phyloP scores from a whole-genome alignment of 2,329 filamentous ascomycete species.

The Paecilomyces formosus region DNA sequence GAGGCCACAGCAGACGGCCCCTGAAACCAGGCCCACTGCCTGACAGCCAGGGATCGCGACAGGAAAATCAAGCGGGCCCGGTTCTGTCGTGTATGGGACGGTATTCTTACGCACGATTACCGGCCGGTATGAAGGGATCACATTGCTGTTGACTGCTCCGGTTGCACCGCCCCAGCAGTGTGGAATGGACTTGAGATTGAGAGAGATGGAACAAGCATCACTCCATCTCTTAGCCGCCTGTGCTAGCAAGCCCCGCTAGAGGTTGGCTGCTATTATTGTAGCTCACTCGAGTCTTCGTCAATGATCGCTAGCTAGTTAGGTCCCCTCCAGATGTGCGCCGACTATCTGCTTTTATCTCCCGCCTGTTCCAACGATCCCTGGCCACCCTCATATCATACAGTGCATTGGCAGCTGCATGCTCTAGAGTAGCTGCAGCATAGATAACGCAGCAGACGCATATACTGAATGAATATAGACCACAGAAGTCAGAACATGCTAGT shows the following conservation, averaged over 20 bases:
- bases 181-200: neutral
- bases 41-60: neutral
- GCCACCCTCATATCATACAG: neutral
- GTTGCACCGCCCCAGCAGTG: neutral
- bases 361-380: neutral
- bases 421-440: neutral
- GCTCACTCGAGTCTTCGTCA: neutral
- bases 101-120: neutral
- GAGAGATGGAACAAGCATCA: neutral
- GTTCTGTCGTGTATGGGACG: neutral
- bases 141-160: neutral
- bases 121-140: slow-evolving; percentile 1
- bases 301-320: neutral
- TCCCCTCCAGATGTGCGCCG: neutral
- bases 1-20: slow-evolving; percentile 25
- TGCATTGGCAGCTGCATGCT: neutral
- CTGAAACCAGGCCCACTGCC: slow-evolving; percentile 21
- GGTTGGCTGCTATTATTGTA: neutral
- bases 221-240: neutral
- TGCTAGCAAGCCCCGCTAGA: neutral
- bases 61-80: neutral
- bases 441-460: neutral
- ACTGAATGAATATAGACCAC: neutral
- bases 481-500: neutral
- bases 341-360: neutral